Evolutionary conservation across 2,329 filamentous ascomycete genomes (phyloP).

Genomic region (Penicillium paneum): DNA sequence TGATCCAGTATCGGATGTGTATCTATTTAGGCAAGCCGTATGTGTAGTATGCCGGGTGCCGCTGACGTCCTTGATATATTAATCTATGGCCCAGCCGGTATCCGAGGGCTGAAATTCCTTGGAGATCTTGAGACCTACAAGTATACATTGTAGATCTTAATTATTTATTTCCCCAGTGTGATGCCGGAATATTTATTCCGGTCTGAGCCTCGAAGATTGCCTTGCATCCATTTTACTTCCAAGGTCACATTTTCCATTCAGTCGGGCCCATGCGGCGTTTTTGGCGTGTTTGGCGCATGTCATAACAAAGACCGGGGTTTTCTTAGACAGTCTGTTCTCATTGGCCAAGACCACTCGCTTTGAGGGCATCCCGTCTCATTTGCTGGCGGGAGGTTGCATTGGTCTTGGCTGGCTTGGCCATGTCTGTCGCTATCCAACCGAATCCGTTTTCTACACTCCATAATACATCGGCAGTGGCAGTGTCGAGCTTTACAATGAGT

Average conservation of each 20-base stretch:
- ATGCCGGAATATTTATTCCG: neutral
- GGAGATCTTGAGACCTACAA: neutral
- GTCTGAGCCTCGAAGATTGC: neutral
- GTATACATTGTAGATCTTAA: neutral
- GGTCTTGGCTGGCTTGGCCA: slow-evolving; percentile 1
- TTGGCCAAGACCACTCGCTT: neutral
- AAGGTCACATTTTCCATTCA: neutral
- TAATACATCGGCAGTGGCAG: neutral
- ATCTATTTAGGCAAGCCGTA: neutral
- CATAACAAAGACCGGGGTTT: neutral
- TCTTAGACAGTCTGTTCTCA: neutral
- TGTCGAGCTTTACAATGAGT: neutral
- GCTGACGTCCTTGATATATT: neutral
- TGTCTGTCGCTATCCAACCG: neutral
- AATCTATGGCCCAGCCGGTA: neutral
- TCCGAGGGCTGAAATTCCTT: neutral
- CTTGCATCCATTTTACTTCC: neutral
- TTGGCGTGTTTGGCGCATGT: slow-evolving; percentile 4
- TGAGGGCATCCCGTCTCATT: neutral
- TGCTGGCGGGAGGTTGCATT: neutral
- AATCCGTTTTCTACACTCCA: neutral
- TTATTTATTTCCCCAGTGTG: neutral
- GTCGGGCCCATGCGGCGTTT: neutral
- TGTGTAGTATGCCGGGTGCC: neutral
- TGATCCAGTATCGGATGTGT: neutral